Evolutionary conservation across 306 rosid genomes (phyloP), one percentile per base, ranked within the genome.

Genomic region (Cajanus cajan): DNA sequence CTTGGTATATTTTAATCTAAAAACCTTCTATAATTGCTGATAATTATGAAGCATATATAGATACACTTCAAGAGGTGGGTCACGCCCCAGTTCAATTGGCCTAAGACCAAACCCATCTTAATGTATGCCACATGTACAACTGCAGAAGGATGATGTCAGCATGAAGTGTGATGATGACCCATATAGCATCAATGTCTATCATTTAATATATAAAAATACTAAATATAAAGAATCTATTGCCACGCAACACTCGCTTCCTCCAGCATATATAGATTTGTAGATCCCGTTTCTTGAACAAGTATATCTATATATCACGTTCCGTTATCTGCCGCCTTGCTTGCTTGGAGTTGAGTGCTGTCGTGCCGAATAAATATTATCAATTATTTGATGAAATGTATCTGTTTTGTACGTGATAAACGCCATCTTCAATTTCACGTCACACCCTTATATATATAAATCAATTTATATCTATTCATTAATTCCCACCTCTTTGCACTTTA

Each of bases 101-200:
- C 86, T 82, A 69, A 52, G 89, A 86, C 92, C 97, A 86, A 92
- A 90, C 96, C 87, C 90, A 82, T 57, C 78, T 66, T 73, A 79
- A 19, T 76, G 74, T 70, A 68, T 82, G 94, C 84, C 84, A 89
- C 91, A 90, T 89, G 88, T 85, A 86, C 61, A 39, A n/a, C 82
- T 57, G 66, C 77, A 73, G 88, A 57, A 82, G 81, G 80, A 83
- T 90, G 96, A 89, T 64, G 68, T 89, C 90, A 90, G 92, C 97
- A 86, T 93, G 97, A 93, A 85, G 96, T 93, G 86, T 83, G 84
- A 80, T 88, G 90, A 84, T 87, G 94, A 74, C 70, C 87, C 86
- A 62, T 81, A 62, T 81, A 43, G 62, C 83, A 59, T 62, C n/a
- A 45, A 22, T 37, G 44, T 34, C 45, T 57, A 28, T 31, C 2